Percentiles rank a stretch among this genome's conserved stretches.
Conservation (phyloP, 169 alveolate species). For the Plasmodium sp. region DNA sequence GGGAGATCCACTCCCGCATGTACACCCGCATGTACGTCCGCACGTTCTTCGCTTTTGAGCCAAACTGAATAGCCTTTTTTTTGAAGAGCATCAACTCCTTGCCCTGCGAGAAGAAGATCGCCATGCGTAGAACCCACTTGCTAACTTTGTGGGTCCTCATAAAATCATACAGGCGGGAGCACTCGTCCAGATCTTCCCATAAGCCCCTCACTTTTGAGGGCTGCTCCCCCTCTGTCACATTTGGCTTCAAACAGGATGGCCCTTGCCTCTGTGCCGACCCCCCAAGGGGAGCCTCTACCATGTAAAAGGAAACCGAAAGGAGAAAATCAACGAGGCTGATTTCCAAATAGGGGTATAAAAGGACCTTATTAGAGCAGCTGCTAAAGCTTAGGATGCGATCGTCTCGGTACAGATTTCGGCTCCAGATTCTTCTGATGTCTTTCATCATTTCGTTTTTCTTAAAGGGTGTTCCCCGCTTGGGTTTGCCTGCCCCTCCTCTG, state of each 20-base stretch:
- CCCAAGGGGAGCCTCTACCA: slow-evolving; percentile 25
- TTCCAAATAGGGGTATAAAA: slow-evolving; percentile 72
- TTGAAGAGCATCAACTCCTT: slow-evolving; percentile 77
- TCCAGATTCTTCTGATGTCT: slow-evolving; percentile 82
- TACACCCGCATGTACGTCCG: slow-evolving; percentile 49
- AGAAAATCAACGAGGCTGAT: slow-evolving; percentile 44
- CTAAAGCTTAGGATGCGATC: slow-evolving; percentile 78
- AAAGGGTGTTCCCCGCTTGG: background rate
- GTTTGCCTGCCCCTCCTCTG: background rate
- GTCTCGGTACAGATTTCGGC: slow-evolving; percentile 81
- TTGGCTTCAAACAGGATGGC: background rate
- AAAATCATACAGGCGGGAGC: slow-evolving; percentile 1
- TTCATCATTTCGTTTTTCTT: slow-evolving; percentile 53
- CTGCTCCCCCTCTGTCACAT: background rate
- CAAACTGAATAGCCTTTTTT: slow-evolving; percentile 85
- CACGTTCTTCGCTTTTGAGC: slow-evolving; percentile 77
- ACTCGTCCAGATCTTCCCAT: background rate
- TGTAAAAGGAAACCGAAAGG: slow-evolving; percentile 60
- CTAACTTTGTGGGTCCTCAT: slow-evolving; percentile 36
- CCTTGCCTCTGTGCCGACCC: background rate
- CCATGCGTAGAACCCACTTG: slow-evolving; percentile 84
- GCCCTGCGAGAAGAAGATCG: slow-evolving; percentile 66
- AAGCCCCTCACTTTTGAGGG: background rate
- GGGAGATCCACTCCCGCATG: slow-evolving; percentile 26
- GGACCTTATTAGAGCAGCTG: slow-evolving; percentile 57